These are phyloP conservation scores for Kokia cookei DNA, from an alignment of 441 rosid species.

Conservation along the genomic window DNA sequence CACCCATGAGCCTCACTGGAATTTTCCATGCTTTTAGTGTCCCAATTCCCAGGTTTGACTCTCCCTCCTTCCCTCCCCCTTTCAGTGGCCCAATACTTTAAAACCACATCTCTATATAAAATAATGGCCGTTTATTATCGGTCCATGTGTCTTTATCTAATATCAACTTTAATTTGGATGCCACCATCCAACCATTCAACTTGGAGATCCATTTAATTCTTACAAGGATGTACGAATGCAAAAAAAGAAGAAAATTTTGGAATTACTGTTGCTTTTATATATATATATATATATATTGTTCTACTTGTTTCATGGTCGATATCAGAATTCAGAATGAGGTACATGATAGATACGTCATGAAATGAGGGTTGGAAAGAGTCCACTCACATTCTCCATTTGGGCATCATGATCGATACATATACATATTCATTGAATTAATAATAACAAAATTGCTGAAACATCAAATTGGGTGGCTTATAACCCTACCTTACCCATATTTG, in stretches of 20 bases:
- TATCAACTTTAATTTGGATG: neutral
- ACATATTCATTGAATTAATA: neutral
- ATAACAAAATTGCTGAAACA: neutral
- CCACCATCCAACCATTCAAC: neutral
- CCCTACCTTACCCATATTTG: neutral
- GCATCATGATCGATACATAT: neutral
- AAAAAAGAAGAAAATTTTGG: neutral
- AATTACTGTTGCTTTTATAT: neutral
- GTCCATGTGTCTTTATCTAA: neutral
- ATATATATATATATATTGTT: neutral
- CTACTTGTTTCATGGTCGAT: neutral
- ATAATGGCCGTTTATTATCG: neutral
- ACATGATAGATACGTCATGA: neutral
- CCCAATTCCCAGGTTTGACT: slow-evolving; percentile 3
- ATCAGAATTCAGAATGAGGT: neutral
- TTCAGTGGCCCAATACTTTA: neutral
- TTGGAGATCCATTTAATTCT: neutral
- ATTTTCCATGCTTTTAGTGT: too few species aligned
- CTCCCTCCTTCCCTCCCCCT: neutral
- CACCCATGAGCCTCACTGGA: neutral
- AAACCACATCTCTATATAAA: neutral
- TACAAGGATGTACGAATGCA: neutral
- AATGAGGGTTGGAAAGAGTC: neutral
- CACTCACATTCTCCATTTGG: neutral
- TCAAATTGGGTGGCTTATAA: neutral